These are phyloP conservation scores for Scopulariopsis brevicaulis DNA, from an alignment of 2,329 filamentous ascomycete genomes.

Conservation along the genomic window DNA sequence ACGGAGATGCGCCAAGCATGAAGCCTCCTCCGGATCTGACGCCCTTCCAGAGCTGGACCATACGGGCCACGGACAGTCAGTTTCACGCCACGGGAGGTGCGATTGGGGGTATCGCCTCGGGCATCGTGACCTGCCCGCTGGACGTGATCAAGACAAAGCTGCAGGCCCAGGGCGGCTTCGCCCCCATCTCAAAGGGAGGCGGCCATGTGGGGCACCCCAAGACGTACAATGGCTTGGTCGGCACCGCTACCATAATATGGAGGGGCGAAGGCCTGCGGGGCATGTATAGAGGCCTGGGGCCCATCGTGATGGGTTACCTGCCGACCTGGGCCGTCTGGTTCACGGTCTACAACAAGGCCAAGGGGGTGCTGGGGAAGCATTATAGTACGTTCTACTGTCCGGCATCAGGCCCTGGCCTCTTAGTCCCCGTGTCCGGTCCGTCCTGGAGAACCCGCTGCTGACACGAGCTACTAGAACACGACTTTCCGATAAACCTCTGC, in stretches of 20 bases:
- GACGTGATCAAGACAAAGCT: slow-evolving; percentile 99
- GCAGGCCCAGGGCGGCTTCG: slow-evolving; percentile 85
- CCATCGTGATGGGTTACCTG: slow-evolving; percentile 89
- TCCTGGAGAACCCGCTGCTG: background rate
- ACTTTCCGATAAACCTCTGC: slow-evolving; percentile 61
- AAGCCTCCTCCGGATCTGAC: slow-evolving; percentile 18
- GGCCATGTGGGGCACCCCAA: slow-evolving; percentile 36
- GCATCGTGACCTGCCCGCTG: slow-evolving; percentile 88
- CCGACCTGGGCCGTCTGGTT: slow-evolving; percentile 99
- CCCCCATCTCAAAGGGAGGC: slow-evolving; percentile 32
- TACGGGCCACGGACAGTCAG: slow-evolving; percentile 44
- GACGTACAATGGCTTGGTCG: slow-evolving; percentile 78
- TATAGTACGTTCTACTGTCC: slow-evolving; percentile 37
- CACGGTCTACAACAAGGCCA: slow-evolving; percentile 87
- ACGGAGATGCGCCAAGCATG: background rate
- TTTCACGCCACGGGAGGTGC: slow-evolving; percentile 84
- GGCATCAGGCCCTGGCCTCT: background rate
- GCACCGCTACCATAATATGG: slow-evolving; percentile 80
- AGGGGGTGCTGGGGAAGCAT: slow-evolving; percentile 57
- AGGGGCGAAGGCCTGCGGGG: slow-evolving; percentile 78
- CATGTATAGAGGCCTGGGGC: slow-evolving; percentile 85
- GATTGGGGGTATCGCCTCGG: slow-evolving; percentile 81
- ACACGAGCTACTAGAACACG: slow-evolving; percentile 4
- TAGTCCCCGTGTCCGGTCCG: background rate
- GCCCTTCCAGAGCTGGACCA: slow-evolving; percentile 43